Percentiles rank a stretch among this genome's conserved stretches.
Evolutionary conservation across 768 basidiomycete genomes (phyloP).

Genomic region (Termitomyces sp.): DNA sequence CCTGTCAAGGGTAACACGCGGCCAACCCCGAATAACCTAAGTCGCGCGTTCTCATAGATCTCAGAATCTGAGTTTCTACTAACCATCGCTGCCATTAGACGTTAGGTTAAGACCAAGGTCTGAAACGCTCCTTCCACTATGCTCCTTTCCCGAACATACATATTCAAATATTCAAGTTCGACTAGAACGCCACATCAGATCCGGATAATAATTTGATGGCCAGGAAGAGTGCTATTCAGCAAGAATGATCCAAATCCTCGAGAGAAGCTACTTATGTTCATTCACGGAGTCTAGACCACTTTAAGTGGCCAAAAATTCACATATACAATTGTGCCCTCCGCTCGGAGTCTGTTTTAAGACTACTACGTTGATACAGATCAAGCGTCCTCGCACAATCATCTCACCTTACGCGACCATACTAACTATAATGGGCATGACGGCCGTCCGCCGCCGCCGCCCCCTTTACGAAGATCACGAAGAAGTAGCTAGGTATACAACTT

Average conservation of each 20-base stretch:
- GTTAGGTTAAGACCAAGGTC: background rate
- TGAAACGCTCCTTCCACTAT: background rate
- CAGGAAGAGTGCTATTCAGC: background rate
- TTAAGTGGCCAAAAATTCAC: background rate
- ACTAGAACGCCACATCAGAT: background rate
- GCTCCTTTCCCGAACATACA: background rate
- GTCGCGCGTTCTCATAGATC: background rate
- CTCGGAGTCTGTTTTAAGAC: background rate
- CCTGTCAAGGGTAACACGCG: background rate
- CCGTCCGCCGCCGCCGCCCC: background rate
- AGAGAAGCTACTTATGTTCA: background rate
- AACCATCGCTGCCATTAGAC: background rate
- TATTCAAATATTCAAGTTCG: too few relatives aligned
- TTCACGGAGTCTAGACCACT: too few relatives aligned
- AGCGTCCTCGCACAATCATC: background rate
- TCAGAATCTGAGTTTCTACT: background rate
- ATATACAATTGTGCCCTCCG: background rate
- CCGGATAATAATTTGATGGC: background rate
- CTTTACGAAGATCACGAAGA: background rate
- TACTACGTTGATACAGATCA: background rate
- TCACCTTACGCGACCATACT: too few relatives aligned
- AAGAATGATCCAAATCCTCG: background rate
- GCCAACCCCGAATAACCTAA: background rate
- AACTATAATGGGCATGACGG: background rate
- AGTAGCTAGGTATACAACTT: too few relatives aligned